Evolutionary conservation across 2,329 filamentous ascomycete species (phyloP), one percentile per base, ranked within the genome.

Genomic region (Hyphodiscus sp.): DNA sequence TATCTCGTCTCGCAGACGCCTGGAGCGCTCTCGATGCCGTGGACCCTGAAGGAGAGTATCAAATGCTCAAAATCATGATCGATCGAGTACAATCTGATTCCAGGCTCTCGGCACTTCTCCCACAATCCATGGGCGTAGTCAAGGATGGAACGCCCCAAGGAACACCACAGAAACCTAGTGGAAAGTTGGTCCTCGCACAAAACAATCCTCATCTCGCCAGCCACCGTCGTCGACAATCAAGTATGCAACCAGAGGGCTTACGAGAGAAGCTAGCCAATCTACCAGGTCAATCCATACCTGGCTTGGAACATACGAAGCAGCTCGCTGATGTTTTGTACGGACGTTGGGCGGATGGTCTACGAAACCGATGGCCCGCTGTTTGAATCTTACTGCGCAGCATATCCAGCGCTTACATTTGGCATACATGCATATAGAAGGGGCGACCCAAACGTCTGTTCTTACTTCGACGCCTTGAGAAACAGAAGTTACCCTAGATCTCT

Each of bases 241-340:
- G 69, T 41, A 74, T 79, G 62, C 70, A 75, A 45, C 68, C 70
- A 30, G 75, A 80, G 47, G 69, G 65, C 48, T 69, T 59, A 51
- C 79, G 73, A 62, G 67, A 73, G 20, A 67, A 64, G 51, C 47
- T 65, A 45, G 49, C 50, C 65, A 77, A 78, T 61, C 70, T 84
- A 60, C 82, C 81, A 1, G 83, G 79, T 11, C 75, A 80, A 58
- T 68, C 74, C 47, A 73, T 78, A 53, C 79, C 83, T 1, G 92
- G 91, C 1, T 92, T 96, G 89, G 91, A 96, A 70, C 92, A 96
- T 71, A 88, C 87, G 60, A 89, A 90, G 66, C 83, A 95, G 67
- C 77, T 97, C 41, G 89, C 89, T 1, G 91, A 96, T 68, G 89
- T 95, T 19, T 79, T 99, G 19, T 97, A 96, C 71, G 83, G 85